A percentile compares a stretch with the other conserved stretches of the same genome.
Conservation (phyloP, 2,329 filamentous ascomycete genomes). For the Ophiocordyceps sinensis region DNA sequence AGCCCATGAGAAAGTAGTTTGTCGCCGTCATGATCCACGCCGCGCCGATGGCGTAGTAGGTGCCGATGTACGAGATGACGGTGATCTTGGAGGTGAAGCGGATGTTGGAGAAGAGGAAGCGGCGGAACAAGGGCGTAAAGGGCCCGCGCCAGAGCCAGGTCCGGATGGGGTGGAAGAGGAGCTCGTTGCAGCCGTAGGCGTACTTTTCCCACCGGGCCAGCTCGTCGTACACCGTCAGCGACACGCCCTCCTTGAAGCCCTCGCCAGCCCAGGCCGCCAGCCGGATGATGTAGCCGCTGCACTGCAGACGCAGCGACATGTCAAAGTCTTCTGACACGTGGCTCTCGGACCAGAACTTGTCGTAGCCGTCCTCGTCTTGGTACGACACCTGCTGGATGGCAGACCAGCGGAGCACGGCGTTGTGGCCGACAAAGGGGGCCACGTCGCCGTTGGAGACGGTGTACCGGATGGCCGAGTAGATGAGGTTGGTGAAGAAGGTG, state of each 20-base stretch:
- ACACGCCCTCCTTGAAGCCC: constrained; percentile 75
- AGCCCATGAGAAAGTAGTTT: constrained; percentile 66
- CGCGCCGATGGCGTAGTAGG: constrained; percentile 65
- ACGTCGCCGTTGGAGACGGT: constrained; percentile 67
- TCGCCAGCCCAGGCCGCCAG: constrained; percentile 59
- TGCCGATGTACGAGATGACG: constrained; percentile 63
- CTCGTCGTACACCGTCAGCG: constrained; percentile 73
- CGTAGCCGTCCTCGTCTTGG: constrained; percentile 52
- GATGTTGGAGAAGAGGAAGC: constrained; percentile 59
- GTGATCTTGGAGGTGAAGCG: constrained; percentile 63
- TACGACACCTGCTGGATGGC: constrained; percentile 63
- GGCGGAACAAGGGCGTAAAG: constrained; percentile 65
- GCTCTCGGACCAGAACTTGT: constrained; percentile 71
- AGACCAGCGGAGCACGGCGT: constrained; percentile 61
- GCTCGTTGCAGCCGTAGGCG: constrained; percentile 70
- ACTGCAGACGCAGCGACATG: constrained; percentile 65
- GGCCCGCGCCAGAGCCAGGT: constrained; percentile 61
- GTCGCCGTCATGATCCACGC: constrained; percentile 59
- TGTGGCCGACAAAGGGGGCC: constrained; percentile 70
- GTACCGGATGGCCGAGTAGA: constrained; percentile 65
- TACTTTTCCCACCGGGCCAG: constrained; percentile 79
- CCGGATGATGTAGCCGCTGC: constrained; percentile 57
- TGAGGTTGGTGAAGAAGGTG: constrained; percentile 58
- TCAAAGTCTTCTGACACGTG: constrained; percentile 74
- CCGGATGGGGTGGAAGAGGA: constrained; percentile 64